Evolutionary conservation across 2,329 filamentous ascomycete genomes (phyloP).

Genomic region (Arachnomyces sp.): DNA sequence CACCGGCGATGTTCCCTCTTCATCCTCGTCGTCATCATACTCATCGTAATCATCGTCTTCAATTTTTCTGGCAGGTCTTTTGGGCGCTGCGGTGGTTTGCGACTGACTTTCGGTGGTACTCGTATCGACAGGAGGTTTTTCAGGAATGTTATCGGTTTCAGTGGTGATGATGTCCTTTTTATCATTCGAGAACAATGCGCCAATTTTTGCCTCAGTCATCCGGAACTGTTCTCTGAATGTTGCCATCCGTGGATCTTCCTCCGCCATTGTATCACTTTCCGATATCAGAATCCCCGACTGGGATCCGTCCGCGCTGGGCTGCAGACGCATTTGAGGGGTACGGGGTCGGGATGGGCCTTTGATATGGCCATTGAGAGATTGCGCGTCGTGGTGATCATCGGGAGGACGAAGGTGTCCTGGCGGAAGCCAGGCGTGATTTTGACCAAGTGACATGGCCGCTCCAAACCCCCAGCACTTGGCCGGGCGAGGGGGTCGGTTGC

Average conservation of each 20-base stretch:
- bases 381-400: slow-evolving; percentile 49
- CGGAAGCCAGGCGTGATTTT: slow-evolving; percentile 61
- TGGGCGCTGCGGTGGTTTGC: slow-evolving; percentile 34
- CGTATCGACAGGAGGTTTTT: slow-evolving; percentile 25
- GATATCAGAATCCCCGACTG: slow-evolving; percentile 42
- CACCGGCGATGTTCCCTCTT: slow-evolving; percentile 43
- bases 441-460: slow-evolving; percentile 56
- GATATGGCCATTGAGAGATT: slow-evolving; percentile 36
- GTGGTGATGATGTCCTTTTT: slow-evolving; percentile 23
- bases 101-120: slow-evolving; percentile 40
- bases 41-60: slow-evolving; percentile 73
- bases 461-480: slow-evolving; percentile 40
- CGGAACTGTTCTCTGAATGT: slow-evolving; percentile 72
- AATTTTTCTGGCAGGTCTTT: slow-evolving; percentile 62
- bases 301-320: slow-evolving; percentile 38
- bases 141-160: slow-evolving; percentile 44
- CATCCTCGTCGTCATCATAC: slow-evolving; percentile 55
- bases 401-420: slow-evolving; percentile 52
- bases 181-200: slow-evolving; percentile 59
- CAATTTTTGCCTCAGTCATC: slow-evolving; percentile 68
- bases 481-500: slow-evolving; percentile 36
- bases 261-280: slow-evolving; percentile 50
- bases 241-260: slow-evolving; percentile 61
- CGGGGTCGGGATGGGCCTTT: slow-evolving; percentile 37
- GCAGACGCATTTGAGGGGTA: slow-evolving; percentile 38